Evolutionary conservation across 331 rosid species (phyloP), one percentile per base, ranked within the genome.

Genomic region (Stylosanthes scabra): DNA sequence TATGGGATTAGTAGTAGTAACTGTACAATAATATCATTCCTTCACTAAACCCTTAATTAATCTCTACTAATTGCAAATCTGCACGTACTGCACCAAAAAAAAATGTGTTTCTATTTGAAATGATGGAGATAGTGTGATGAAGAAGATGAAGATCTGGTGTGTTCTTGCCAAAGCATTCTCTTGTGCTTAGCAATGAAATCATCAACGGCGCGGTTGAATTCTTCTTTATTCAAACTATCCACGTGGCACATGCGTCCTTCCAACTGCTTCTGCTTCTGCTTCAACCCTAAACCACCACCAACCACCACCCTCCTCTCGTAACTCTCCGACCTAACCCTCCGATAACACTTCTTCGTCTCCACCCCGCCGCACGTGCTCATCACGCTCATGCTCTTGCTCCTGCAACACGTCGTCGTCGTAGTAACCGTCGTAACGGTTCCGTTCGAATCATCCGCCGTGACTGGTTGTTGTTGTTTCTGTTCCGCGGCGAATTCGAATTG

Each of bases 151-250:
- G 75, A 66, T 71, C 16, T 64, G n/a, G 11, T 9, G 3, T 11
- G 70, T 61, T 86, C 90, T 2, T 85, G 68, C 85, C 50, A 31
- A 66, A 54, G 86, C 72, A 55, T 66, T 73, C 16, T 77, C 73
- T 88, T 87, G 8, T 80, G 86, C 52, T 72, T 54, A 0, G 90
- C 90, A 25, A 91, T 91, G 78, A 87, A 91, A 0, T 78, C 83
- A 20, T 91, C 92, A 5, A 88, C 63, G 0, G 68, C 60, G 12
- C 84, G 87, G 9, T 86, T 85, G 75, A 93, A 89, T 6, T 93
- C 98, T 6, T 87, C 96, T 50, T 85, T 51, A 70, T 83, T 86
- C 94, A 93, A 28, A 0, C 72, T 58, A 3, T 86, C 89, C 76
- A 86, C 88, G 2, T 66, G 8, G 15, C 73, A 10, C 15, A 71